Base-by-base conservation (phyloP, 257 asterid genomes). In the Solanum commersonii region DNA sequence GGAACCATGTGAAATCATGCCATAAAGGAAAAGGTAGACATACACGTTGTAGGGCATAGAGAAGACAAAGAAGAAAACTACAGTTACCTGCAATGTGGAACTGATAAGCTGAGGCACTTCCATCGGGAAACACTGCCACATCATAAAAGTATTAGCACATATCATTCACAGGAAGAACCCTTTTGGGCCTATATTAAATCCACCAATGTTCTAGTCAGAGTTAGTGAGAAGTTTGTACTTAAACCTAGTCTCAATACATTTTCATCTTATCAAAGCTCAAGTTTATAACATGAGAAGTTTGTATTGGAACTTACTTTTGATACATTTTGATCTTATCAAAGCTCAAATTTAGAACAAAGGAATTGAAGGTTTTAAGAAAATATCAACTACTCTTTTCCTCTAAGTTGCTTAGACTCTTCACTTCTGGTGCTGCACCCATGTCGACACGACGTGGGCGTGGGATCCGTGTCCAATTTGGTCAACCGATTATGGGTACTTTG, bases 41-140 rank as follows among this genome's bases (percentile, higher is more conserved):
- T 67, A 27, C 70, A 82, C n/a, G 10, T 8, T 29, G 77, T 25
- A 52, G 70, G 10, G 84, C 68, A 25, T n/a, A 14, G 65, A 52
- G 37, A 31, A 86, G 84, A 86, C 23, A 87, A 71, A 83, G 85
- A 49, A 40, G 84, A 72, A 44, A 79, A 86, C 71, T 84, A 86
- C 25, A 82, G 29, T 87, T 90, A 96, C 99, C 98, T 94, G 97
- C 90, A 96, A 89, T 34, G 91, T 92, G 87, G 93, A 91, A 94
- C 95, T 94, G 91, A 96, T 95, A 89, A 97, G 90, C 76, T 89
- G 98, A 15, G 98, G 99, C 87, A 93, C 94, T 87, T 97, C 98
- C 71, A 92, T 90, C 60, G 99, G 99, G 90, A 94, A 96, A 93
- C 98, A 96, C 99, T 97, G 94, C 91, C 89, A 92, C 86, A 84